Base-by-base conservation (phyloP, 768 basidiomycete genomes). In the Xerocomus potaroensis region DNA sequence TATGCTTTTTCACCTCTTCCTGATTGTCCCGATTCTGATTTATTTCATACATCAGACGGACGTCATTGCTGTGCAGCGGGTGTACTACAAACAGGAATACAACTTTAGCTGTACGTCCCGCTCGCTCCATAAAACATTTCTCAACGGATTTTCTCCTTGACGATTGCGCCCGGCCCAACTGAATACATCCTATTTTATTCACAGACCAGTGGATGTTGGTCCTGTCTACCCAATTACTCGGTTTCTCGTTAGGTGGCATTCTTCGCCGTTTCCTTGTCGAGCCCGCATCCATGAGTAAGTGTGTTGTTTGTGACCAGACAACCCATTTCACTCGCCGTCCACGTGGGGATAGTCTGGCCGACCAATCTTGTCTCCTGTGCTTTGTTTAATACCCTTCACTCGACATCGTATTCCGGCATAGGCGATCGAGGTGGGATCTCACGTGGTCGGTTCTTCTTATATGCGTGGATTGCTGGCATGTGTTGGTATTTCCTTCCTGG, bases 371-470 rank as follows among this genome's bases (percentile, higher is more conserved):
- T 87, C 11, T 71, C 76, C 0, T 85, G 84, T 55, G 80, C 83
- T 2, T 57, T 87, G 3, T 86, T 84, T 63, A 87, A 88, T 53
- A 88, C 85, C 1, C 72, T 88, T 7, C 86, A 88, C 60, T 77
- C 78, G 0, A 73, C 79, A 42, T 46, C 55, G 14, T 75, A 75
- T 47, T 49, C 64, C 3, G 78, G 77, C 31, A 69, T 71, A 14
- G 72, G 74, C 6, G 57, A 42, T 12, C 69, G 63, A 5, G 74
- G 72, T 12, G 76, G 78, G 18, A 64, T 80, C 41, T 73, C 74
- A 2, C 75, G 80, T 29, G 75, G 73, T 49, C 67, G 71, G 14
- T 81, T 79, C 66, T 82, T 81, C 67, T 2, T 60, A 18, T 72
- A 65, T 38, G 72, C 58, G 1, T 76, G 72, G 57, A 0, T 60